Evolutionary conservation across 352 stramenopile genomes (phyloP), one percentile per base, ranked within the genome.

Genomic region (Achlya hypogyna): DNA sequence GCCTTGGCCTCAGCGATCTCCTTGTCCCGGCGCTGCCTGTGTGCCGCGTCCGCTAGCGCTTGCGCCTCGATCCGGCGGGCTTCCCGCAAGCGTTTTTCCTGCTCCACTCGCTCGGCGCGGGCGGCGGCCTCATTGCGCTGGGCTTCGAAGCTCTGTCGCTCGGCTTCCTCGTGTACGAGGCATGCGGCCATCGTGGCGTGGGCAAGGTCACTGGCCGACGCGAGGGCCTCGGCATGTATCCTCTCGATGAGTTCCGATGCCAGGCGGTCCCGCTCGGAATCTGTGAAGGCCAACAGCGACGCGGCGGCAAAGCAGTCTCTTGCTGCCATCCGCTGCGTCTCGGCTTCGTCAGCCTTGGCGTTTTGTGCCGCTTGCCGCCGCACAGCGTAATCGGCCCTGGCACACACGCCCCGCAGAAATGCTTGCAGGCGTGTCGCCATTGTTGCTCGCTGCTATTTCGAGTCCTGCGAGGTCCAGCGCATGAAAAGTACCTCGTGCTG

Each of bases 61-160:
- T 34, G 0, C 0, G 32, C 54, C 51, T 63, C 54, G 16, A 32
- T 32, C 5, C 54, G 34, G 1, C 35, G 31, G 14, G 35, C 16
- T 20, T 63, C 54, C 4, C 54, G 54, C 6, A 16, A 6, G 1
- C 35, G 31, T 27, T 25, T 25, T 20, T 63, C 54, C 4, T 35
- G 31, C 35, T 51, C 29, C 4, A 40, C 20, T 6, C 35, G 12
- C 1, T 35, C 53, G 18, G 5, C 6, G 5, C 65, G 31, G 29
- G 38, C 45, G 8, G 35, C 29, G 10, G 73, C 74, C 38, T 56
- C 59, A n/a, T n/a, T n/a, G n/a, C n/a, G n/a, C 25, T 58, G 71
- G 27, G 6, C 14, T 42, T 14, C 14, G 34, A 42, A 14, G 34
- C 34, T 16, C 6, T 14, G 34, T 42, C 34, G 34, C 14, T 42